A percentile compares a stretch with the other conserved stretches of the same genome.
Evolutionary conservation across 148 eudicot species (phyloP).

Genomic region (Diospyros kaki): DNA sequence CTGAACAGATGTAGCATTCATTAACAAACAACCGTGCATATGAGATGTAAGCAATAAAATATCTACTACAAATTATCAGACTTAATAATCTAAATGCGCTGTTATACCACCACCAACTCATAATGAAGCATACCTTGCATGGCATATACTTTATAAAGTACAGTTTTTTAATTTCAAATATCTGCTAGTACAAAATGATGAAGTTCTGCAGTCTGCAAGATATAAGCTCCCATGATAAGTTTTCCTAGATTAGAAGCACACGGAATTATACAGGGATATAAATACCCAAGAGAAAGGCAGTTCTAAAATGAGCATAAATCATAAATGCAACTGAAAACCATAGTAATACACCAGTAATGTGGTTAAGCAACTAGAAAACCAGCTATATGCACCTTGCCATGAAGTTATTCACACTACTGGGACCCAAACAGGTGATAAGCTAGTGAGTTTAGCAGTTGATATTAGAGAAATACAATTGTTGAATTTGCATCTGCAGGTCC

Average conservation of each 20-base stretch:
- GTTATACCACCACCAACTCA: background rate
- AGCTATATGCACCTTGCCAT: background rate
- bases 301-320: background rate
- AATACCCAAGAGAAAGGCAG: background rate
- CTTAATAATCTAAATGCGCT: background rate
- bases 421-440: background rate
- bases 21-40: background rate
- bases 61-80: background rate
- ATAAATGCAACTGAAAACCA: background rate
- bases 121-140: background rate
- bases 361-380: background rate
- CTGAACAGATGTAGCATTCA: background rate
- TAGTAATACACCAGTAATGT: background rate
- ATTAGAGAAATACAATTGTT: too few relatives aligned
- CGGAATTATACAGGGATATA: background rate
- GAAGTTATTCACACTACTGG: background rate
- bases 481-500: background rate
- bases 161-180: background rate
- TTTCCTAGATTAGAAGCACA: background rate
- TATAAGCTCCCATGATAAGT: background rate
- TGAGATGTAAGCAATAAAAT: background rate
- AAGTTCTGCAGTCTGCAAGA: background rate
- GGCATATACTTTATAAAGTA: background rate
- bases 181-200: background rate
- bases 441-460: too few relatives aligned